A percentile compares a stretch with the other conserved stretches of the same genome.
Conservation (phyloP, 805 yeast genomes). For the Starmerella ratchasimensis region DNA sequence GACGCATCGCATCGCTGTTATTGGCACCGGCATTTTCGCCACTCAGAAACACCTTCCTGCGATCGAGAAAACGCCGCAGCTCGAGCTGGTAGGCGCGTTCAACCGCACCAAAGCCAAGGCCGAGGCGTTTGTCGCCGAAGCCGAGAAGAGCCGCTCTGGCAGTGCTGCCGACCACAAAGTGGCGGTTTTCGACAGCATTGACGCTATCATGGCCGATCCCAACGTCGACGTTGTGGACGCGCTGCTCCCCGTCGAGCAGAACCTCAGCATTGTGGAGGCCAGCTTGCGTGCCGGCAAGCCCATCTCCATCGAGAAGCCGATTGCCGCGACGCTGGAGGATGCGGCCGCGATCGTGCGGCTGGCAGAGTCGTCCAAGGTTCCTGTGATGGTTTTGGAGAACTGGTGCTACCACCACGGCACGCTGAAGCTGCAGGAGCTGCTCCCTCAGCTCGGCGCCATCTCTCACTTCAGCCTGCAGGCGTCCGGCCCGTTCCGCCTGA, state of each 20-base stretch:
- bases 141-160: no score
- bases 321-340: conserved; percentile 71
- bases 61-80: conserved; percentile 33
- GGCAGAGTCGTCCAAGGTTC: conserved; percentile 45
- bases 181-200: conserved; percentile 48
- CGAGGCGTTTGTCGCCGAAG: conserved; percentile 53
- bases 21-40: conserved; percentile 51
- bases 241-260: conserved; percentile 76
- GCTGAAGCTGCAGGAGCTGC: conserved; percentile 37
- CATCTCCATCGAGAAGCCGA: conserved; percentile 75
- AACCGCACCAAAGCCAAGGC: conserved; percentile 83
- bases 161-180: conserved; percentile 28
- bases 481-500: conserved; percentile 40
- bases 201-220: conserved; percentile 52
- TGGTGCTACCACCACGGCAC: conserved; percentile 66
- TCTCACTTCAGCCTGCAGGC: conserved; percentile 27
- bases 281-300: conserved; percentile 70
- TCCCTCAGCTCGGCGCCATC: conserved; percentile 59
- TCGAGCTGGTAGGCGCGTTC: conserved; percentile 54
- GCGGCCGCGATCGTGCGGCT: conserved; percentile 67
- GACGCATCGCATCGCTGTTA: conserved; percentile 13
- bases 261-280: conserved; percentile 49
- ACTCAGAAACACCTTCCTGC: conserved; percentile 71
- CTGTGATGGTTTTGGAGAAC: conserved; percentile 71
- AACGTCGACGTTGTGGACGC: conserved; percentile 69